Evolutionary conservation across 306 rosid genomes (phyloP), one percentile per base, ranked within the genome.

Genomic region (Glycine latifolia): DNA sequence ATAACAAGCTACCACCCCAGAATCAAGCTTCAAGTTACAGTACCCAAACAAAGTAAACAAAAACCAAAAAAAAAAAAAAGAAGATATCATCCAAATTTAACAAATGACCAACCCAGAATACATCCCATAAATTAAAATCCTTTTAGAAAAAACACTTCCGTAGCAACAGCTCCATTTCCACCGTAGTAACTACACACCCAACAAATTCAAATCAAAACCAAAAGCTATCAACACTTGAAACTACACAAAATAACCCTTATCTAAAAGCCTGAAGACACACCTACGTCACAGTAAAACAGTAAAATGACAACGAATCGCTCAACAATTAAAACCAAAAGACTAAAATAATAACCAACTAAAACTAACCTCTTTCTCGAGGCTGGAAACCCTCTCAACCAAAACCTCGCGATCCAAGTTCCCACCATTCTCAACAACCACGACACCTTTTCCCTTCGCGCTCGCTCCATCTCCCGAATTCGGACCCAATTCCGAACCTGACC

Each of bases 281-380:
- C 37, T 67, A 26, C 26, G 6, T n/a, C 52, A 77, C n/a, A 16
- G 35, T 55, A 33, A 7, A 53, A 55, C 46, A 60, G 43, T 17
- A 69, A 70, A 56, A 56, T 10, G 48, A 81, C 1, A 7, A 17
- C 73, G 37, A 78, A 70, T 54, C 5, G 77, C 50, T 35, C 50
- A 47, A 70, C 31, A 78, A 52, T 6, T 4, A 11, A 62, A 37
- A 31, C 12, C 12, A 48, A 55, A 60, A 67, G 53, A 14, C 41
- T 37, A 31, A 15, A 47, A 47, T 48, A 5, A 46, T 8, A 5
- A 46, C 6, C 43, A 86, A 83, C 63, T 13, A 26, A 26, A 26
- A 86, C 94, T 37, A 67, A 95, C 99, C 96, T 95, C 99, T 15
- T 87, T 91, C 87, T 91, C 97, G 15, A 95, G 88, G 73, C 48